Percentiles rank a stretch among this genome's conserved stretches.
phyloP scores from a whole-genome alignment of 306 rosid species.

The Prunus armeniaca region DNA sequence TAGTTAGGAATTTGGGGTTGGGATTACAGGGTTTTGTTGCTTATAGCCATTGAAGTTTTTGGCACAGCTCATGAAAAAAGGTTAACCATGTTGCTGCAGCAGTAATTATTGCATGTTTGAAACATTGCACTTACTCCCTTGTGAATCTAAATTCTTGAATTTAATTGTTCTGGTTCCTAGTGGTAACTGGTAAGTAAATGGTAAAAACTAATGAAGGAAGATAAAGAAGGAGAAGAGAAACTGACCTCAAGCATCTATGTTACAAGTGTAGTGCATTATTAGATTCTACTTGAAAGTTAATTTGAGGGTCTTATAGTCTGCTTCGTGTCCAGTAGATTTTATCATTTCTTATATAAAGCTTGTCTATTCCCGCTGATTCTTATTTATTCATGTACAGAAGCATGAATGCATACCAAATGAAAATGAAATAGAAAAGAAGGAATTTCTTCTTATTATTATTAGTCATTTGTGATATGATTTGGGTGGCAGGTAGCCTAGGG shows the following conservation, averaged over 20 bases:
- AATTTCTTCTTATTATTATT: conserved; percentile 8
- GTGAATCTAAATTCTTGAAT: neutral
- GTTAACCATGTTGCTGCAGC: neutral
- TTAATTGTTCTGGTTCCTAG: neutral
- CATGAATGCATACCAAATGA: neutral
- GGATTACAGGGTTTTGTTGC: conserved; percentile 1
- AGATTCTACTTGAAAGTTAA: neutral
- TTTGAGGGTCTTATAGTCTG: neutral
- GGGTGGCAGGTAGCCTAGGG: conserved; percentile 64
- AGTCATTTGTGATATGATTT: conserved; percentile 5
- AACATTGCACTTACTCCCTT: neutral
- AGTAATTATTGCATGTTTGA: neutral
- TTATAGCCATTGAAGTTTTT: neutral
- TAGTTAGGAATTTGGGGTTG: conserved; percentile 4
- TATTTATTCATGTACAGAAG: neutral
- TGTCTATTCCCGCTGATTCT: neutral
- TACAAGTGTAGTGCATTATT: neutral
- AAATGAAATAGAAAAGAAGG: conserved; percentile 15
- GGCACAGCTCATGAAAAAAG: neutral
- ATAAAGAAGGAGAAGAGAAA: neutral
- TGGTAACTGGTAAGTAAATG: neutral
- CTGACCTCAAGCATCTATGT: neutral
- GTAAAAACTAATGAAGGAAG: neutral
- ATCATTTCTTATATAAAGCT: neutral
- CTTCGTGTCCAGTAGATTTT: neutral